Conservation (phyloP, 257 asterid genomes). For the Solanum lycopersicoides region DNA sequence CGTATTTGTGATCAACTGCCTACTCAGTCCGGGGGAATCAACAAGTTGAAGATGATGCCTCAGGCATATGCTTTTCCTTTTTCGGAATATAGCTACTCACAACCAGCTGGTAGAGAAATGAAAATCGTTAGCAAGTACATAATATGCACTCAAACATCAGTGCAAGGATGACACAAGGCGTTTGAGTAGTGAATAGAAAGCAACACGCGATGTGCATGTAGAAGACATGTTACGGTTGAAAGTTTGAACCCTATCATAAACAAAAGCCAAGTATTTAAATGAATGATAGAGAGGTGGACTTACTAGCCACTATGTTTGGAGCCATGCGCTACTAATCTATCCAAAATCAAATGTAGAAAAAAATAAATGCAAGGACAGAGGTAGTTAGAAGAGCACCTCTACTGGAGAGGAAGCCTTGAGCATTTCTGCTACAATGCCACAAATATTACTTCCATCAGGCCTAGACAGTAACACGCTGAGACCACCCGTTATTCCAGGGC, state of each 20-base stretch:
- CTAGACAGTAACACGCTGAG: slow-evolving; percentile 70
- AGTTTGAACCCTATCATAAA: neutral
- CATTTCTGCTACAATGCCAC: slow-evolving; percentile 74
- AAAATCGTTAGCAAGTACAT: neutral
- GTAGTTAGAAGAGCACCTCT: neutral
- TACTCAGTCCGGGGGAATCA: neutral
- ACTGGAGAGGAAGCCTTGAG: slow-evolving; percentile 7
- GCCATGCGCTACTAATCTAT: neutral
- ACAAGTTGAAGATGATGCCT: neutral
- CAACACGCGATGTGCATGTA: no score
- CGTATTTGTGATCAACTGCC: no score
- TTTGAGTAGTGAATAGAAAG: no score
- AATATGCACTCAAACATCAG: neutral
- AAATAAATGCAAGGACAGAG: neutral
- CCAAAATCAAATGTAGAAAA: neutral
- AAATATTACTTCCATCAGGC: slow-evolving; percentile 57
- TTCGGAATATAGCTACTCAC: neutral
- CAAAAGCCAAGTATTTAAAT: no score
- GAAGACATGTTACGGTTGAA: no score
- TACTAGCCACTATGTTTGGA: neutral
- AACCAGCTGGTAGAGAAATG: neutral
- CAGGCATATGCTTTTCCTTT: neutral
- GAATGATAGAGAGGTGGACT: no score
- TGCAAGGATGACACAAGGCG: no score
- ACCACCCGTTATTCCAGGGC: slow-evolving; percentile 19